These are phyloP conservation scores for Aspergillus cavernicola DNA, from an alignment of 495 filamentous ascomycete genomes.

Conservation along the genomic window DNA sequence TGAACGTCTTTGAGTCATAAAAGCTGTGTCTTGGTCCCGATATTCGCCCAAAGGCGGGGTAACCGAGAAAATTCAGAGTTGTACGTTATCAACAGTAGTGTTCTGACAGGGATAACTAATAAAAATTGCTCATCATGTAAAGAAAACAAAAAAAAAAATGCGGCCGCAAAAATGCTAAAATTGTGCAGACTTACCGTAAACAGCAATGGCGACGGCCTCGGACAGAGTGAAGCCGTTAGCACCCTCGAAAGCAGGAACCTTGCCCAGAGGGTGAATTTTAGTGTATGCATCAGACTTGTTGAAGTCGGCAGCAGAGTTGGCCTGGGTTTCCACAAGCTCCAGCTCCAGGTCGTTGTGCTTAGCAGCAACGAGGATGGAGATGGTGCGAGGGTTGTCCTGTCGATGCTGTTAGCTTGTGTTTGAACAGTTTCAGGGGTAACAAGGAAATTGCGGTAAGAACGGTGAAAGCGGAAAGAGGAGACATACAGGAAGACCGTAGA, in stretches of 20 bases:
- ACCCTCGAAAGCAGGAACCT: slow-evolving; percentile 88
- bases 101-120: slow-evolving; percentile 99
- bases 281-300: slow-evolving; percentile 65
- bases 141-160: slow-evolving; percentile 17
- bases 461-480: slow-evolving; percentile 5
- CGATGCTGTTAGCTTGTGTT: slow-evolving; percentile 14
- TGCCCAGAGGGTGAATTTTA: slow-evolving; percentile 82
- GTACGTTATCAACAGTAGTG: slow-evolving; percentile 69
- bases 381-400: slow-evolving; percentile 86
- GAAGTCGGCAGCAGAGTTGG: slow-evolving; percentile 30
- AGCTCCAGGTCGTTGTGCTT: slow-evolving; percentile 93
- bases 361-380: slow-evolving; percentile 81
- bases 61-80: slow-evolving; percentile 54
- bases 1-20: slow-evolving; percentile 11
- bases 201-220: slow-evolving; percentile 90
- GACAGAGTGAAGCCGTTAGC: slow-evolving; percentile 85
- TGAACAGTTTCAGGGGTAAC: not conserved
- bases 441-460: not conserved
- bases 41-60: slow-evolving; percentile 32
- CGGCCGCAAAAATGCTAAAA: not conserved
- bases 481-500: slow-evolving; percentile 83
- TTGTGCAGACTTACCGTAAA: slow-evolving; percentile 76
- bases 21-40: not conserved
- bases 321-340: slow-evolving; percentile 70
- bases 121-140: slow-evolving; percentile 77